Conservation (phyloP, 2,329 filamentous ascomycete genomes). For the Periconia sp. region DNA sequence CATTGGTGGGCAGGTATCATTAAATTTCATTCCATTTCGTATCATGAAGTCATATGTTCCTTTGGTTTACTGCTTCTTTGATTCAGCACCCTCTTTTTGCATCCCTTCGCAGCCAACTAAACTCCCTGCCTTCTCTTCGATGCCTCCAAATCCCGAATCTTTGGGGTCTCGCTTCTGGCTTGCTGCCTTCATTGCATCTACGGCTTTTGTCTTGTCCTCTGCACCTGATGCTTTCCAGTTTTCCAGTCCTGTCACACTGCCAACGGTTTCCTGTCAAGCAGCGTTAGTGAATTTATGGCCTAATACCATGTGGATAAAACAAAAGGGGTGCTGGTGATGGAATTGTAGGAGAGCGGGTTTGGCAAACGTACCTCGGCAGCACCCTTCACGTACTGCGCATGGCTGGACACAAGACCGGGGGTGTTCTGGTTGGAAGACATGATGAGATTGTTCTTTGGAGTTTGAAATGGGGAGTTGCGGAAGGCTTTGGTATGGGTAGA, state of each 20-base stretch:
- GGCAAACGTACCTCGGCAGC: constrained; percentile 59
- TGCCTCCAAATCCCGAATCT: constrained; percentile 60
- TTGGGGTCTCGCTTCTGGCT: constrained; percentile 57
- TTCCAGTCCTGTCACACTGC: constrained; percentile 62
- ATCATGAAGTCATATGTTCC: background rate
- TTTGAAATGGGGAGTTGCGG: background rate
- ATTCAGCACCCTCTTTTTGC: constrained; percentile 49
- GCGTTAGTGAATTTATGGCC: background rate
- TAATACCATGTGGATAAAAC: background rate
- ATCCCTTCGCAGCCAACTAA: constrained; percentile 70
- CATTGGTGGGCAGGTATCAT: background rate
- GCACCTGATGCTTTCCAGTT: constrained; percentile 66
- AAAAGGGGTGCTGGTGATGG: no score
- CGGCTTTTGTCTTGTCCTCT: constrained; percentile 64
- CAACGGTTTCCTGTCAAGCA: constrained; percentile 56
- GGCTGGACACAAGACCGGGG: constrained; percentile 63
- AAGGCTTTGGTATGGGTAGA: background rate
- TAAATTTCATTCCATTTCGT: background rate
- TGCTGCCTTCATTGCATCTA: constrained; percentile 64
- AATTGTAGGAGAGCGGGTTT: background rate
- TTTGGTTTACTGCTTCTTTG: constrained; percentile 22
- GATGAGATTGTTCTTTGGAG: background rate
- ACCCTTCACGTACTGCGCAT: constrained; percentile 70
- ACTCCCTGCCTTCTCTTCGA: constrained; percentile 66
- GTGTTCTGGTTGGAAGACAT: constrained; percentile 39